Evolutionary conservation across 139 green algal species (phyloP), one percentile per base, ranked within the genome.

Genomic region (Chlamydomonas schloesseri): DNA sequence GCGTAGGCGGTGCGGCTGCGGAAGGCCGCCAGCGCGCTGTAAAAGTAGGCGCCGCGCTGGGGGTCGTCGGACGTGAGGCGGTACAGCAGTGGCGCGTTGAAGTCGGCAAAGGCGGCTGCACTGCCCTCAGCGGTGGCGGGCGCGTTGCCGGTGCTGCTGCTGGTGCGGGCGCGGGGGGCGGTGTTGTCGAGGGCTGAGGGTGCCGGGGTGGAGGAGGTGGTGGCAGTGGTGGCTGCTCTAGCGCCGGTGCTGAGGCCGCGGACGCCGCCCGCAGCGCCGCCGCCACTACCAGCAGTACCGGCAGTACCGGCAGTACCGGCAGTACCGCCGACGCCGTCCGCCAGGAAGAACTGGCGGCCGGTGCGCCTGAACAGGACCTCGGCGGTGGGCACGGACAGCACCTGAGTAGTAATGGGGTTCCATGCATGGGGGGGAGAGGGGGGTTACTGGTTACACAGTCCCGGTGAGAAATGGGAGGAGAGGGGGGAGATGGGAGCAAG

Each of bases 1-100:
- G 94, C 95, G 65, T 96, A 97, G 33, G 81, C 88, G 5, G 95
- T 97, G 14, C 94, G 88, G 0, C 88, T 96, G 74, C 86, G 69
- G 83, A 97, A 97, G 69, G 83, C 73, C 15, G 64, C n/a, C 26
- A 97, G 91, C 0, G 92, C 95, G 1, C 90, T 93, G n/a, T 92
- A 87, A 67, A 95, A 97, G 89, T 88, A 89, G 71, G 92, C 62
- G 6, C 85, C 87, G 24, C 89, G 71, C 36, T 85, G 34, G 0
- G 88, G 73, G 9, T 88, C 84, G 71, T 97, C 94, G 31, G 87
- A 58, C 0, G 91, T 91, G 90, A 97, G 91, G 8, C 90, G 90
- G 47, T 89, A 65, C 79, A 95, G 83, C 83, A 95, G 82, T 6
- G 90, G 91, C 50, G 74, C 73, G 8, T 47, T 11, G 31, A n/a